Evolutionary conservation across 2,329 filamentous ascomycete genomes (phyloP).

Genomic region (Coniochaeta prunicola): DNA sequence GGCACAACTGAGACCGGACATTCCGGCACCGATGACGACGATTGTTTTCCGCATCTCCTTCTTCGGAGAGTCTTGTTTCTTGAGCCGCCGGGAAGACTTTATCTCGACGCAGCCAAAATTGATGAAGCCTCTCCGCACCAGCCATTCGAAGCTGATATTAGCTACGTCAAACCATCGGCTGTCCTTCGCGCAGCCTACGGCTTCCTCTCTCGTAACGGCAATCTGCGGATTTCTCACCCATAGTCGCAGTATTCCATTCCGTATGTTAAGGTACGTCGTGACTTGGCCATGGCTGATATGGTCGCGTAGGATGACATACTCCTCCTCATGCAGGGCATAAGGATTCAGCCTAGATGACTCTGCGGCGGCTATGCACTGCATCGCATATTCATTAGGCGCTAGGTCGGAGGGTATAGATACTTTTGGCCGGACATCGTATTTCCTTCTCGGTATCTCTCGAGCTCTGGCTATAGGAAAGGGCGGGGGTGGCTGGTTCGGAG

Average conservation of each 20-base stretch:
- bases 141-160: constrained; percentile 85
- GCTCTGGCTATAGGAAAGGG: constrained; percentile 13
- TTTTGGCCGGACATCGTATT: constrained; percentile 60
- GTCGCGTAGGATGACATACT: constrained; percentile 72
- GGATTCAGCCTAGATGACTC: constrained; percentile 86
- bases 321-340: constrained; percentile 76
- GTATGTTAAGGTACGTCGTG: constrained; percentile 90
- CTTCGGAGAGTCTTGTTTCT: constrained; percentile 17
- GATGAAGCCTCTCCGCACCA: constrained; percentile 85
- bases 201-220: constrained; percentile 74
- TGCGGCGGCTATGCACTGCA: constrained; percentile 83
- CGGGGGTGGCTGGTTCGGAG: constrained; percentile 11
- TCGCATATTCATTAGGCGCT: constrained; percentile 71
- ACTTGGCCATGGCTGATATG: constrained; percentile 85
- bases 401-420: constrained; percentile 78
- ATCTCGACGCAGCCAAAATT: constrained; percentile 89
- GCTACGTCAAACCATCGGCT: constrained; percentile 83
- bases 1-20: constrained; percentile 86
- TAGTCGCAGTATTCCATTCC: constrained; percentile 85
- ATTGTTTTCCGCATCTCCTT: constrained; percentile 61
- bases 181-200: constrained; percentile 83
- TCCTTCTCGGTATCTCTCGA: constrained; percentile 23
- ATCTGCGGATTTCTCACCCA: constrained; percentile 85
- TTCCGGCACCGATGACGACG: constrained; percentile 85
- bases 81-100: constrained; percentile 21